Evolutionary conservation across 2,329 filamentous ascomycete species (phyloP), one percentile per base, ranked within the genome.

Genomic region (Triangularia setosa): DNA sequence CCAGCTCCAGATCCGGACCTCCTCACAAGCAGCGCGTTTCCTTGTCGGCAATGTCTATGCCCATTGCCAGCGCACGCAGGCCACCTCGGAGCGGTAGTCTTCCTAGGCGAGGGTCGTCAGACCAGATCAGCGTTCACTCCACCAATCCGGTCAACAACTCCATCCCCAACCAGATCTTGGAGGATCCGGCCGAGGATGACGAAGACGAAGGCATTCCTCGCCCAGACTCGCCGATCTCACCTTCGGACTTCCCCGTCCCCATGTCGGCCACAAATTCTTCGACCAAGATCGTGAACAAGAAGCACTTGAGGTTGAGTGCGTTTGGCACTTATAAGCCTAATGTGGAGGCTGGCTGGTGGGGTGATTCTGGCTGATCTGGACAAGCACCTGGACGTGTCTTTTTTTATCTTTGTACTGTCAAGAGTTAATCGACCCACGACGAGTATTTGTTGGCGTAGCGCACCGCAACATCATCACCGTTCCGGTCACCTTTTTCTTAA

Each of bases 261-360:
- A 21, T 44, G 14, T 54, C 67, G 40, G 66, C 67, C 25, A 62
- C 69, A 44, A 55, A 55, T 18, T 9, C 40, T 5, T 65, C 72
- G 21, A 69, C 72, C 57, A 72, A 70, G 28, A 60, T 60, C 23
- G 40, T 52, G 2, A 70, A 71, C n/a, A 77, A 75, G 65, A 75
- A 74, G 64, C 72, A 73, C 16, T 71, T 75, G 16, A 69, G 76
- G 54, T 71, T 77, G 66, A 77, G 76, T 53, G 76, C 76, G 1
- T 75, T 77, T n/a, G 76, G 76, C 1, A 67, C 64, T 18, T 68
- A 67, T 54, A 69, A 69, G 25, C 67, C 70, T 3, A 67, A 69
- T 25, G 64, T 71, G 52, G 73, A 73, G 58, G 67, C 67, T 1
- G 69, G 70, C 6, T 72, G 70, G 71, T 75, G 72, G 73, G 68